Percentiles rank a stretch among this genome's conserved stretches.
Evolutionary conservation across 371 early-diverging fungal species (phyloP).

Genomic region (Syncephalastrum racemosum): DNA sequence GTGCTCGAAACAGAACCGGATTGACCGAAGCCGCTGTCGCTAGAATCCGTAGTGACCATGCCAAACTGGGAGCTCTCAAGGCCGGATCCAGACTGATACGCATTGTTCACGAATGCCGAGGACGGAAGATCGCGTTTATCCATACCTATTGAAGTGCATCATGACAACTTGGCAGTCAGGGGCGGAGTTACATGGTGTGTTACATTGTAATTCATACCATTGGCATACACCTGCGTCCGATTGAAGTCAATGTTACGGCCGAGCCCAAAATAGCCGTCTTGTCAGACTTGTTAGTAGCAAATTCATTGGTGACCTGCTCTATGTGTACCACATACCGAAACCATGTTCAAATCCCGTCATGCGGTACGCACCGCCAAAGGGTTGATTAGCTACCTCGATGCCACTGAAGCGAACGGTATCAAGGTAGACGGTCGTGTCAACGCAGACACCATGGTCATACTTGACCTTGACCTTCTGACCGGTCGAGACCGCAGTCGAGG

Average conservation of each 20-base stretch:
- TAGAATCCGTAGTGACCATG: conserved; percentile 31
- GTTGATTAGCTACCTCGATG: conserved; percentile 32
- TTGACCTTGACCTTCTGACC: conserved; percentile 41
- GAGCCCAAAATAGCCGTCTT: conserved; percentile 49
- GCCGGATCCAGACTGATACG: conserved; percentile 38
- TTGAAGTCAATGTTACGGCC: conserved; percentile 42
- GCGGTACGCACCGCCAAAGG: conserved; percentile 46
- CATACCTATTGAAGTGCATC: background rate
- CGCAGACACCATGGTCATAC: conserved; percentile 39
- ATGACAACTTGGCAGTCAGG: conserved; percentile 6
- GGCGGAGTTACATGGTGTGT: conserved; percentile 1
- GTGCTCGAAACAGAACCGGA: conserved; percentile 17
- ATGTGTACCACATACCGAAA: conserved; percentile 27
- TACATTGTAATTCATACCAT: conserved; percentile 13
- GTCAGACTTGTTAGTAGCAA: too few relatives aligned
- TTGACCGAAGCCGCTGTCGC: conserved; percentile 23
- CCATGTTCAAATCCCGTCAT: conserved; percentile 46
- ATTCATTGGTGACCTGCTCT: too few relatives aligned
- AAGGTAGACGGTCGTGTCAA: conserved; percentile 39
- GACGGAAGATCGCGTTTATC: conserved; percentile 10
- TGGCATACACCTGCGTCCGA: conserved; percentile 18
- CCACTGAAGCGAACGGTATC: conserved; percentile 44
- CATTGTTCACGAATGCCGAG: conserved; percentile 43
- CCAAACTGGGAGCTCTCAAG: conserved; percentile 41
- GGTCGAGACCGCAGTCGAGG: conserved; percentile 25